A percentile compares a stretch with the other conserved stretches of the same genome.
Evolutionary conservation across 768 basidiomycete genomes (phyloP).

Genomic region (Sistotremastrum niveocremeum): DNA sequence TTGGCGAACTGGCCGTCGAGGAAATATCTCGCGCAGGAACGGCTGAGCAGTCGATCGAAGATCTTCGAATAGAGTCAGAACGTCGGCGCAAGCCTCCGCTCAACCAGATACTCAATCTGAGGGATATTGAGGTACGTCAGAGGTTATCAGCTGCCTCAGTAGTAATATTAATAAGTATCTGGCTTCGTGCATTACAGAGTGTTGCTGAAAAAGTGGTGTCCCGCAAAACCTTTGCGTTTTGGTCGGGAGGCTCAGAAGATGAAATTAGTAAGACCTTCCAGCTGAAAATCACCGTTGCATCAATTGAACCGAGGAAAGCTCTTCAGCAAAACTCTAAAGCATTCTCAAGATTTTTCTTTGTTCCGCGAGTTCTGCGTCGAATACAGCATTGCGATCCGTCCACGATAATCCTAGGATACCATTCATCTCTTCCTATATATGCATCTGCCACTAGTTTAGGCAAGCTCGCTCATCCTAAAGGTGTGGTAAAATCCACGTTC

Average conservation of each 20-base stretch:
- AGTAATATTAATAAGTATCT: too few species aligned
- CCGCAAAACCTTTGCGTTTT: constrained; percentile 69
- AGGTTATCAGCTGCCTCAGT: too few species aligned
- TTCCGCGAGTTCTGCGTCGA: constrained; percentile 64
- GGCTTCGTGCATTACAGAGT: constrained; percentile 23
- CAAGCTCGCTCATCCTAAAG: constrained; percentile 77
- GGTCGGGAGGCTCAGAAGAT: constrained; percentile 78
- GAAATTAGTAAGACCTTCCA: constrained; percentile 46
- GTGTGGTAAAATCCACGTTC: constrained; percentile 14
- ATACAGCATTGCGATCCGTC: constrained; percentile 55
- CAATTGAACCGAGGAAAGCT: constrained; percentile 32
- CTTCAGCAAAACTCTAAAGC: constrained; percentile 56
- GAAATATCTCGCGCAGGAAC: constrained; percentile 4
- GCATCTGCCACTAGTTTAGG: constrained; percentile 75
- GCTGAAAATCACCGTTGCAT: too few species aligned
- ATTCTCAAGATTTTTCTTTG: constrained; percentile 80
- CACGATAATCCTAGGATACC: constrained; percentile 59
- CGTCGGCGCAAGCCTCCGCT: constrained; percentile 50
- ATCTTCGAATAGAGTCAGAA: constrained; percentile 51
- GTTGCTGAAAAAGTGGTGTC: constrained; percentile 62
- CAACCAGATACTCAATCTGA: constrained; percentile 54
- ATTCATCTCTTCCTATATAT: constrained; percentile 65
- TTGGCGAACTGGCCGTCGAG: constrained; percentile 46
- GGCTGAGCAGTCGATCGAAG: constrained; percentile 47
- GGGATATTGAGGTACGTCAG: constrained; percentile 63